phyloP scores from a whole-genome alignment of 225 moss, liverwort and hornwort genomes.

The Thuidium tamariscinum region DNA sequence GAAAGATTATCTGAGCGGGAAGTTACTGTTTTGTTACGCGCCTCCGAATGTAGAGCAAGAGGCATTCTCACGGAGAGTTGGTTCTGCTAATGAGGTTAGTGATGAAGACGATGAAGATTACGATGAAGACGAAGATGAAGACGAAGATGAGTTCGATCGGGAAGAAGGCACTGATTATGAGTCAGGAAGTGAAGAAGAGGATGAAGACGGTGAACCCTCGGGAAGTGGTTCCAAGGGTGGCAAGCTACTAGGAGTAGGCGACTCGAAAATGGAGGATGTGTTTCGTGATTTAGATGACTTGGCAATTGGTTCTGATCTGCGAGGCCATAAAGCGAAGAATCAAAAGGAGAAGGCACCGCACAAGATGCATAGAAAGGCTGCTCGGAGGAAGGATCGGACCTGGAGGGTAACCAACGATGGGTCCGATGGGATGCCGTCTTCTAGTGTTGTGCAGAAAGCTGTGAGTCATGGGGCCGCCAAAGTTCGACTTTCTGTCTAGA shows the following conservation, averaged over 20 bases:
- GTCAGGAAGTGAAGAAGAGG: slow-evolving; percentile 28
- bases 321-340: slow-evolving; percentile 6
- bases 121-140: slow-evolving; percentile 3
- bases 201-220: slow-evolving; percentile 15
- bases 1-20: slow-evolving; percentile 85
- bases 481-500: slow-evolving; percentile 42
- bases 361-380: slow-evolving; percentile 60
- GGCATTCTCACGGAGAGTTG: slow-evolving; percentile 1
- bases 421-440: slow-evolving; percentile 55
- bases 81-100: background rate
- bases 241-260: slow-evolving; percentile 46
- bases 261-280: slow-evolving; percentile 50
- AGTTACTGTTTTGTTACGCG: slow-evolving; percentile 68
- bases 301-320: slow-evolving; percentile 26
- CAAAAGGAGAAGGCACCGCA: slow-evolving; percentile 35
- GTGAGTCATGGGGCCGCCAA: slow-evolving; percentile 84
- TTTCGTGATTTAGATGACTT: slow-evolving; percentile 71
- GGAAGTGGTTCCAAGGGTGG: slow-evolving; percentile 28
- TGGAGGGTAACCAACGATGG: slow-evolving; percentile 72
- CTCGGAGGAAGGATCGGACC: slow-evolving; percentile 74
- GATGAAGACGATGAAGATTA: background rate
- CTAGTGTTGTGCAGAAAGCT: slow-evolving; percentile 55
- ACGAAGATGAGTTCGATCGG: slow-evolving; percentile 17
- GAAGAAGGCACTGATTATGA: slow-evolving; percentile 25
- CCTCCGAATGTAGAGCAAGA: slow-evolving; percentile 47